A percentile compares a stretch with the other conserved stretches of the same genome.
Evolutionary conservation across 306 rosid species (phyloP).

Genomic region (Citrullus mucosospermus): DNA sequence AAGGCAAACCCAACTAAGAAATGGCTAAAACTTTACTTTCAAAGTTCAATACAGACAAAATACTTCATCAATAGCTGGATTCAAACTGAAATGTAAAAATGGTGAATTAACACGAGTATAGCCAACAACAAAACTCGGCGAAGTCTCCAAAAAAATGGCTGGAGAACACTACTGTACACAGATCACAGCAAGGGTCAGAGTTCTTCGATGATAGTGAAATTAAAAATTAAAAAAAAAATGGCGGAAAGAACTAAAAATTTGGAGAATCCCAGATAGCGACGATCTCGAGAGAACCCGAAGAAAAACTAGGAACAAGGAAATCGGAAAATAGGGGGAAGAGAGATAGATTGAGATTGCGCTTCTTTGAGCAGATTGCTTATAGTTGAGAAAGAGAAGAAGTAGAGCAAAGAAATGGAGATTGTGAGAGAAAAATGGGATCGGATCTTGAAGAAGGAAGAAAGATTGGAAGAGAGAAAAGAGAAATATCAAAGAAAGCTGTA

Average conservation of each 20-base stretch:
- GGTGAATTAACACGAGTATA: neutral
- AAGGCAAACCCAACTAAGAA: conserved; percentile 6
- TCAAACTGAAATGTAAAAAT: conserved; percentile 11
- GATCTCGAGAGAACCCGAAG: conserved; percentile 22
- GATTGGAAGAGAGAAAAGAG: neutral
- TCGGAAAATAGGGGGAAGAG: neutral
- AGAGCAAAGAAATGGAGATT: neutral
- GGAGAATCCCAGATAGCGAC: conserved; percentile 37
- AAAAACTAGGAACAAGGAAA: conserved; percentile 1
- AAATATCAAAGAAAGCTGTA: neutral
- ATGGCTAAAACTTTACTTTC: conserved; percentile 11
- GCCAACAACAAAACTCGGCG: conserved; percentile 15
- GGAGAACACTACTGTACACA: conserved; percentile 26
- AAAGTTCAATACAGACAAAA: conserved; percentile 10
- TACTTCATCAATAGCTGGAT: neutral
- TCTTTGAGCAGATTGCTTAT: neutral
- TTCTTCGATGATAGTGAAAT: conserved; percentile 10
- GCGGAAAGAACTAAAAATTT: conserved; percentile 15
- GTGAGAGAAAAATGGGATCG: neutral
- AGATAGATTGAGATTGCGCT: neutral
- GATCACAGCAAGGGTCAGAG: conserved; percentile 31
- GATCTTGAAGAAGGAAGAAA: neutral
- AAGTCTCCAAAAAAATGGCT: conserved; percentile 44
- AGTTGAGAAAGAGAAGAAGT: neutral
- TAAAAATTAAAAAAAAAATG: neutral